Base-by-base conservation (phyloP, 441 rosid genomes). In the Manihot esculenta region DNA sequence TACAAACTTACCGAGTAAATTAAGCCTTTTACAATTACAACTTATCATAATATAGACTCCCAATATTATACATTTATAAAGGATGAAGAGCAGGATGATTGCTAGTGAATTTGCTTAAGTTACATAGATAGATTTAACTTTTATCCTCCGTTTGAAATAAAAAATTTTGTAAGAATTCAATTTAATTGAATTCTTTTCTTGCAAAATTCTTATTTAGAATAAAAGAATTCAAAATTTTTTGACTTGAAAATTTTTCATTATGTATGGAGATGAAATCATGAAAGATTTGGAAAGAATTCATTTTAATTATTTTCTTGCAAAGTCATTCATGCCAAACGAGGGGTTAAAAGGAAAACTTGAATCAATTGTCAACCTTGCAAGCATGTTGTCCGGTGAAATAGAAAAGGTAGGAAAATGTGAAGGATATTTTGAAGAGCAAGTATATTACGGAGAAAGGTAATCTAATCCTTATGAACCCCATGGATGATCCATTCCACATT, bases 401-500 rank as follows among this genome's bases (percentile, higher is more conserved):
- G 48, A 8, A n/a, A 44, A 33, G 23, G 42, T 14, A 45, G 26
- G 47, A 62, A 35, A 42, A 38, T 10, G n/a, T 30, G 18, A 48
- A 69, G 24, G n/a, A 7, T 64, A 12, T 24, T 18, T 7, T 24
- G 30, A 13, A 64, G 71, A 64, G 67, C 42, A 60, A 12, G 18
- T 49, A 41, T 64, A 23, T 30, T 35, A 27, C 48, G 60, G 35
- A 48, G 44, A 49, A 68, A 50, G 55, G 26, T 44, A 48, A 58
- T 47, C 42, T 44, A 48, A 58, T 47, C 42, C 23, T 10, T 44
- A 70, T 63, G 66, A 70, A 70, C 56, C 73, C 66, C 57, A 45
- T 57, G 53, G 49, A 62, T 70, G 55, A 65, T 33, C 21, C 23
- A 61, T 26, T 30, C 73, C 30, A 48, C 72, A 61, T 77, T 63